Conservation (phyloP, 768 basidiomycete species). For the Candolleomyces aberdarensis region DNA sequence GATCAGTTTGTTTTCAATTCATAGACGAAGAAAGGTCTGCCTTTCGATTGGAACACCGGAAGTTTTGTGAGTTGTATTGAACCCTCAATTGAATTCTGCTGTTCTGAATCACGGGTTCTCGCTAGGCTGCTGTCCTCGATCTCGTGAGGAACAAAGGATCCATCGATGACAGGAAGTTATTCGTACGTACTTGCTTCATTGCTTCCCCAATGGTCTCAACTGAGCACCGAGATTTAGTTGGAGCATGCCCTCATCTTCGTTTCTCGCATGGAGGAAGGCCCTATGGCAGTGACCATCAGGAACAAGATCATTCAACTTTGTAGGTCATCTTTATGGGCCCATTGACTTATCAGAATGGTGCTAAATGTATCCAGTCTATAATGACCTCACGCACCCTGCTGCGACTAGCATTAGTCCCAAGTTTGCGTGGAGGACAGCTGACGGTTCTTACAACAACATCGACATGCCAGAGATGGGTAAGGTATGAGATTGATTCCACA, state of each 20-base stretch:
- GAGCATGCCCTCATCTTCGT: constrained; percentile 68
- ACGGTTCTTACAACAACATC: constrained; percentile 77
- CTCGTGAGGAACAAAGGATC: constrained; percentile 53
- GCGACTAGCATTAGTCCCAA: constrained; percentile 61
- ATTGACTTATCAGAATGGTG: neutral
- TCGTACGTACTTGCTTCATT: constrained; percentile 36
- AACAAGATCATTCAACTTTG: constrained; percentile 53
- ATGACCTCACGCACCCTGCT: constrained; percentile 79
- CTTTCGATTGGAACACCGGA: constrained; percentile 33
- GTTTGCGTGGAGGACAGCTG: constrained; percentile 68
- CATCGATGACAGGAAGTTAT: constrained; percentile 75
- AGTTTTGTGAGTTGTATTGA: constrained; percentile 35
- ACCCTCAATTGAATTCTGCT: neutral
- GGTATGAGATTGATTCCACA: constrained; percentile 17
- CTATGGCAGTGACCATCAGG: constrained; percentile 31
- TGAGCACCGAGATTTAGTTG: constrained; percentile 41
- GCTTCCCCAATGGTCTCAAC: neutral
- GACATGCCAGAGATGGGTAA: constrained; percentile 69
- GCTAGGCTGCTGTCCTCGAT: constrained; percentile 61
- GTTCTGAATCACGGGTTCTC: neutral
- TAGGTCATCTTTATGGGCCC: constrained; percentile 30
- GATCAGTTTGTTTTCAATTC: neutral
- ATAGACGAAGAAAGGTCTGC: constrained; percentile 44
- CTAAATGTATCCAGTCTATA: constrained; percentile 53
- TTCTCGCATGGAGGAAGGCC: constrained; percentile 52